These are phyloP conservation scores for Huntiella moniliformis DNA, from an alignment of 2,329 filamentous ascomycete species.

Conservation along the genomic window DNA sequence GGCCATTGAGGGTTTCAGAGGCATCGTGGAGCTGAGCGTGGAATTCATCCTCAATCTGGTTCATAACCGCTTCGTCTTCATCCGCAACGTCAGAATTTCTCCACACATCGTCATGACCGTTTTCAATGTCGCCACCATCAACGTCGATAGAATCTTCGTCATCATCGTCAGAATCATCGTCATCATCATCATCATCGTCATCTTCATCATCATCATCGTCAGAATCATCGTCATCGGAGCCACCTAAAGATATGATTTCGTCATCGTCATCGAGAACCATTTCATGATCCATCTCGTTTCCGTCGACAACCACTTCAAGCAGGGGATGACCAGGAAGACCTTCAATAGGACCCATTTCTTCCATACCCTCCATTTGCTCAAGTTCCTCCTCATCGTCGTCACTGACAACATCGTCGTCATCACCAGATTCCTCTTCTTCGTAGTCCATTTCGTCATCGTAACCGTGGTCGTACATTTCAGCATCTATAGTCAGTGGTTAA, in stretches of 20 bases:
- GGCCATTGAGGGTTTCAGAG: constrained; percentile 14
- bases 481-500: constrained; percentile 35
- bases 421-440: constrained; percentile 57
- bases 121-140: constrained; percentile 37
- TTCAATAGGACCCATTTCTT: constrained; percentile 73
- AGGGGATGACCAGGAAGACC: constrained; percentile 41
- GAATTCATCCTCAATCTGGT: constrained; percentile 36
- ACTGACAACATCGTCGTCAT: constrained; percentile 74
- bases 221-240: constrained; percentile 27
- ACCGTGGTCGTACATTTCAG: constrained; percentile 86
- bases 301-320: constrained; percentile 64
- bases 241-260: constrained; percentile 24
- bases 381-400: constrained; percentile 59
- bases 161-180: constrained; percentile 31
- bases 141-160: constrained; percentile 43
- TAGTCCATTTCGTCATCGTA: constrained; percentile 91
- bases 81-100: constrained; percentile 38
- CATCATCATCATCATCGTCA: constrained; percentile 11
- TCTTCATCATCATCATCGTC: constrained; percentile 32
- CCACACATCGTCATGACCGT: constrained; percentile 35
- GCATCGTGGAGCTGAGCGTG: constrained; percentile 31
- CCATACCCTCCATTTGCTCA: constrained; percentile 23
- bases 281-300: constrained; percentile 42
- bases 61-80: constrained; percentile 33
- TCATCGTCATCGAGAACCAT: constrained; percentile 35